These are phyloP conservation scores for Apophysomyces trapeziformis DNA, from an alignment of 371 early-diverging fungal species.

Conservation along the genomic window DNA sequence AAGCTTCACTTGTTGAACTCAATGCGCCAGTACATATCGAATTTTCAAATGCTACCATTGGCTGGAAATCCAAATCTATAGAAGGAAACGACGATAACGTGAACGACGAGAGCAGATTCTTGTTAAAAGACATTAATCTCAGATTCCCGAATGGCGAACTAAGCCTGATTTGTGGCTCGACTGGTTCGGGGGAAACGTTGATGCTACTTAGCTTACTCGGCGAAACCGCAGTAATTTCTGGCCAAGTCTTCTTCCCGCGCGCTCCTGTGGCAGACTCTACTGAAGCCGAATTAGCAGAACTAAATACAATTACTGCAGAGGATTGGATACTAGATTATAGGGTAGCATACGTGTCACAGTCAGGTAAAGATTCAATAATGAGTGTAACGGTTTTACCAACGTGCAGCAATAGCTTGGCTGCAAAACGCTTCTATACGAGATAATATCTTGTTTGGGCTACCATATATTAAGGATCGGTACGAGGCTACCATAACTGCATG, in stretches of 20 bases:
- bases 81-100: slow-evolving; percentile 26
- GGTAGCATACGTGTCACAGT: slow-evolving; percentile 41
- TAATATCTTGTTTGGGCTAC: slow-evolving; percentile 61
- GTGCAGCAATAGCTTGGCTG: slow-evolving; percentile 69
- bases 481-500: slow-evolving; percentile 67
- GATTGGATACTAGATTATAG: slow-evolving; percentile 36
- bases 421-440: slow-evolving; percentile 80
- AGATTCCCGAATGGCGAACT: slow-evolving; percentile 63
- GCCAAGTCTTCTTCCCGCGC: slow-evolving; percentile 50
- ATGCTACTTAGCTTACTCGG: slow-evolving; percentile 71
- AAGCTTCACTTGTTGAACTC: slow-evolving; percentile 37
- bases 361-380: slow-evolving; percentile 19
- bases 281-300: slow-evolving; percentile 14
- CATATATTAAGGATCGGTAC: slow-evolving; percentile 48
- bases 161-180: slow-evolving; percentile 64
- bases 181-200: slow-evolving; percentile 72
- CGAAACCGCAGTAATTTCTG: slow-evolving; percentile 49
- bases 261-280: slow-evolving; percentile 36
- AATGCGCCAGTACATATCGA: slow-evolving; percentile 49
- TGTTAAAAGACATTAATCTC: slow-evolving; percentile 49
- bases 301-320: slow-evolving; percentile 17
- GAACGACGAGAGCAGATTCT: slow-evolving; percentile 41
- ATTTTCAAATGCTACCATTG: slow-evolving; percentile 53
- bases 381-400: background rate
- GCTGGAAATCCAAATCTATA: slow-evolving; percentile 23